phyloP scores from a whole-genome alignment of 139 green algal genomes.

The Chlamydomonas schloesseri region DNA sequence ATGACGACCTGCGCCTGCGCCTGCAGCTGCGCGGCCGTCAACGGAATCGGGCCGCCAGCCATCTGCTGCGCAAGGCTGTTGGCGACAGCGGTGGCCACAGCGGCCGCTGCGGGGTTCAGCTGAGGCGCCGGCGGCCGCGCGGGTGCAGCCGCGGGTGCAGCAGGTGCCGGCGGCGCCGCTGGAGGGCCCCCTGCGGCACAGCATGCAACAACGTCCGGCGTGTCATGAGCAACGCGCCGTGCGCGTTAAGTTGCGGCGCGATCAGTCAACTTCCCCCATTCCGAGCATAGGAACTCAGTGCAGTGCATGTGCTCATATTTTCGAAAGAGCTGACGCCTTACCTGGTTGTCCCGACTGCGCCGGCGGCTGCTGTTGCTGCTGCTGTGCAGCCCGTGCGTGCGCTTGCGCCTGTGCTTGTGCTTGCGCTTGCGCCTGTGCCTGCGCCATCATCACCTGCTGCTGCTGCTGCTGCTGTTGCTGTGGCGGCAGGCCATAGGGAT shows the following conservation, averaged over 20 bases:
- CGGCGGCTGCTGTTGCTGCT: constrained; percentile 10
- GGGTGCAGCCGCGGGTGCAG: background rate
- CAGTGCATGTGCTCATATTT: too few relatives aligned
- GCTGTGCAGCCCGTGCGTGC: background rate
- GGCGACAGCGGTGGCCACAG: background rate
- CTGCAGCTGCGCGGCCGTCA: constrained; percentile 26
- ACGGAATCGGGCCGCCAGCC: background rate
- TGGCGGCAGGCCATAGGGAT: too few relatives aligned
- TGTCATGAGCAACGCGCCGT: too few relatives aligned
- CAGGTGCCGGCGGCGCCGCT: too few relatives aligned
- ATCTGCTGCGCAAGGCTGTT: background rate
- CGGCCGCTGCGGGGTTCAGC: background rate
- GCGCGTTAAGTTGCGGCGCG: too few relatives aligned
- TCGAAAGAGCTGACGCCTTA: too few relatives aligned
- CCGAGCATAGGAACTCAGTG: too few relatives aligned
- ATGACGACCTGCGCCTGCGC: constrained; percentile 11
- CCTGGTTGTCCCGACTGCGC: background rate
- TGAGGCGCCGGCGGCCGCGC: background rate
- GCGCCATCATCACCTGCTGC: background rate
- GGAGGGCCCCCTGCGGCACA: background rate
- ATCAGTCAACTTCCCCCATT: too few relatives aligned
- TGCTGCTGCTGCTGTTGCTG: background rate
- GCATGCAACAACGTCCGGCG: too few relatives aligned
- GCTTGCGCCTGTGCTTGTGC: background rate
- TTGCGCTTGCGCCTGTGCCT: background rate